Evolutionary conservation across 2,329 filamentous ascomycete species (phyloP).

Genomic region (Simplicillium aogashimaense): DNA sequence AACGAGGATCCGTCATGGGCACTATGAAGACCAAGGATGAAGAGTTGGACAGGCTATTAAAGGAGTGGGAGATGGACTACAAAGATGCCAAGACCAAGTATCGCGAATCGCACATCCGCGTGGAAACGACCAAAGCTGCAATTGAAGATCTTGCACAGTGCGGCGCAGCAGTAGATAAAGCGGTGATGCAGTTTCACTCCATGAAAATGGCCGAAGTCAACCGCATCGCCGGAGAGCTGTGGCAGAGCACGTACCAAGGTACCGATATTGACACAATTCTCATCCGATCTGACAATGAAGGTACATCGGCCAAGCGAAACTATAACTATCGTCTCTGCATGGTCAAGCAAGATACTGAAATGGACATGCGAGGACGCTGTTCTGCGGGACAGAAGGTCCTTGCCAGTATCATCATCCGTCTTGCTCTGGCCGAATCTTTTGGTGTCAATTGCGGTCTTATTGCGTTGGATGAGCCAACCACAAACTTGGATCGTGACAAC

Average conservation of each 20-base stretch:
- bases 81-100: slow-evolving; percentile 72
- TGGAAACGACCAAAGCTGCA: slow-evolving; percentile 85
- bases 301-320: slow-evolving; percentile 58
- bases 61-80: slow-evolving; percentile 81
- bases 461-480: slow-evolving; percentile 93
- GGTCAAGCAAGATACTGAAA: slow-evolving; percentile 94
- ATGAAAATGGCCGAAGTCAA: slow-evolving; percentile 99
- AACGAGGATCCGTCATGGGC: slow-evolving; percentile 66
- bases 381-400: slow-evolving; percentile 95
- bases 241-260: slow-evolving; percentile 92
- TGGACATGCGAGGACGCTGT: slow-evolving; percentile 99
- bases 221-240: slow-evolving; percentile 87
- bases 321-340: slow-evolving; percentile 99
- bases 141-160: slow-evolving; percentile 85
- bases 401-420: slow-evolving; percentile 91
- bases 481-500: slow-evolving; percentile 91
- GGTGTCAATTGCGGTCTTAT: slow-evolving; percentile 93
- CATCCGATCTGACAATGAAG: slow-evolving; percentile 86
- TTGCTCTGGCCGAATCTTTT: slow-evolving; percentile 93
- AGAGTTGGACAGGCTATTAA: slow-evolving; percentile 60
- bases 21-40: slow-evolving; percentile 77
- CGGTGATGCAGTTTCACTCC: slow-evolving; percentile 93
- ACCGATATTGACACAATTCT: slow-evolving; percentile 96
- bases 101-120: slow-evolving; percentile 79
- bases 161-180: slow-evolving; percentile 76